Evolutionary conservation across 768 basidiomycete species (phyloP).

Genomic region (Lanmaoa pseudosensibilis): DNA sequence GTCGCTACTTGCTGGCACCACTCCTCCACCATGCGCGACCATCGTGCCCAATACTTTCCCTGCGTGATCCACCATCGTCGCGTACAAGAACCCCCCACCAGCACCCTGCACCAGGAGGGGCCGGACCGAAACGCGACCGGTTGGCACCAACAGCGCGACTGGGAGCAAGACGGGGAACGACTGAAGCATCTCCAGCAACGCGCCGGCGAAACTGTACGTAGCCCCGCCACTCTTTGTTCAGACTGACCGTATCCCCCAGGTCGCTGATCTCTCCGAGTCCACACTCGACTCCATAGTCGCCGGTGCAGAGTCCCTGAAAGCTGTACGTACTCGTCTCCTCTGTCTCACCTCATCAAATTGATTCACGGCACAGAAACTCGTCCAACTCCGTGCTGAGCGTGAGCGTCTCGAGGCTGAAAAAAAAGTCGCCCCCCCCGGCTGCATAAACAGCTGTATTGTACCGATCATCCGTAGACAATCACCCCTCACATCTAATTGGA

Average conservation of each 20-base stretch:
- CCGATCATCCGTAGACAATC: constrained; percentile 22
- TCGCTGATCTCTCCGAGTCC: constrained; percentile 64
- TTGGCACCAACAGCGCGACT: constrained; percentile 32
- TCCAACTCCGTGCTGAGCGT: constrained; percentile 27
- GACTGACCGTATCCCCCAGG: constrained; percentile 29
- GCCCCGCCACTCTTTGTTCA: background rate
- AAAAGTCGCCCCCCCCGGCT: constrained; percentile 27
- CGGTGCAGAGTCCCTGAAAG: constrained; percentile 59
- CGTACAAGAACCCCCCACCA: constrained; percentile 7
- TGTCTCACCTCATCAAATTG: background rate
- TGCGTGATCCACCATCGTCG: constrained; percentile 28
- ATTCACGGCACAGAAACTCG: constrained; percentile 33
- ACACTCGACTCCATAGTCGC: constrained; percentile 61
- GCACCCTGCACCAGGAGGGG: no score
- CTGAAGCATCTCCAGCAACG: constrained; percentile 46
- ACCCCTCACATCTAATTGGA: constrained; percentile 29
- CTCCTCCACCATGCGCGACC: constrained; percentile 44
- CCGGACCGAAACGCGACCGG: constrained; percentile 15
- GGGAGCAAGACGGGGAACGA: constrained; percentile 51
- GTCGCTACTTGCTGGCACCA: constrained; percentile 38
- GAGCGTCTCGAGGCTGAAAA: constrained; percentile 50
- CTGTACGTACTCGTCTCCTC: constrained; percentile 39
- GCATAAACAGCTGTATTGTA: constrained; percentile 23
- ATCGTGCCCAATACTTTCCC: constrained; percentile 34
- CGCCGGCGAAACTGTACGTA: constrained; percentile 50